These are phyloP conservation scores for Fusarium pseudonygamai DNA, from an alignment of 2,329 filamentous ascomycete species.

Conservation along the genomic window DNA sequence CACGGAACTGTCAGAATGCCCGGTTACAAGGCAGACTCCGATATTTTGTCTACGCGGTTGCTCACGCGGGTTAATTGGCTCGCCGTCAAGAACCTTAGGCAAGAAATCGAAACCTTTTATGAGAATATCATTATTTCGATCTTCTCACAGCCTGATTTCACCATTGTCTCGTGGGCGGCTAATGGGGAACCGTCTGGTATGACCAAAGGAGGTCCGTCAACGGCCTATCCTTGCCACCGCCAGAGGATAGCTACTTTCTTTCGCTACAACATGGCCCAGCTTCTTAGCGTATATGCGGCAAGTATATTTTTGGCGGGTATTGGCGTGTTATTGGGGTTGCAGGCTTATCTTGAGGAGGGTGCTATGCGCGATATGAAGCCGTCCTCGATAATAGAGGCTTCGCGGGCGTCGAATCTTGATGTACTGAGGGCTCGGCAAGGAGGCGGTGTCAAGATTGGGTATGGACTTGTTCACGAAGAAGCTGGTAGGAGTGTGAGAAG, in stretches of 20 bases:
- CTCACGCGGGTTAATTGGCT: not conserved
- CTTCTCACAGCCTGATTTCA: fast-evolving
- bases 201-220: not conserved
- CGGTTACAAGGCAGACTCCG: not conserved
- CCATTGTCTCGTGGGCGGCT: not conserved
- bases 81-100: fast-evolving
- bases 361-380: constrained; percentile 16
- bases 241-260: not conserved
- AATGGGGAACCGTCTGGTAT: not conserved
- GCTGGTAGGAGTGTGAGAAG: not conserved
- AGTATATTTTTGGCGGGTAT: not conserved
- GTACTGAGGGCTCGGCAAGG: fast-evolving
- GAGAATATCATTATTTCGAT: constrained; percentile 4
- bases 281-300: not conserved
- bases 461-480: not conserved
- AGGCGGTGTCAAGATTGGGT: not conserved
- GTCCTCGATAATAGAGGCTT: not conserved
- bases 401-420: not conserved
- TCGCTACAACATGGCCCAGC: not conserved
- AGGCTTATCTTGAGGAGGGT: not conserved
- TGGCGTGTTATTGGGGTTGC: fast-evolving
- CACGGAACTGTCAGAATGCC: not conserved
- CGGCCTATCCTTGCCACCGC: not conserved
- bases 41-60: constrained; percentile 3
- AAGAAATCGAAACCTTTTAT: not conserved